These are phyloP conservation scores for Trichoderma aggressivum DNA, from an alignment of 2,329 filamentous ascomycete genomes.

Conservation along the genomic window DNA sequence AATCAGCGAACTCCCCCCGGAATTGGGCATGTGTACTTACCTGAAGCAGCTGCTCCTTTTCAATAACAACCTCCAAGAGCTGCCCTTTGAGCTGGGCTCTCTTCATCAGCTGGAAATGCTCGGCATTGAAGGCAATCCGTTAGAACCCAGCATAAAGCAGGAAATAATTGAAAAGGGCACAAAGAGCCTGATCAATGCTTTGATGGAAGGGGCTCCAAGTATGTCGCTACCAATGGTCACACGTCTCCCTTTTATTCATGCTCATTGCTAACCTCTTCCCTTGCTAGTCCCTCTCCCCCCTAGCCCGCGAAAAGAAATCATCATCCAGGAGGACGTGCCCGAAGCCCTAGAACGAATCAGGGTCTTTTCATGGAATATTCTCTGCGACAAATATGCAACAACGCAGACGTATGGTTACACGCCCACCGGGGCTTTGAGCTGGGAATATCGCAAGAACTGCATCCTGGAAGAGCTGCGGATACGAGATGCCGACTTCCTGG, in stretches of 20 bases:
- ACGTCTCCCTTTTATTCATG: neutral
- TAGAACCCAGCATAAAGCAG: conserved; percentile 72
- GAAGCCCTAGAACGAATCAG: conserved; percentile 67
- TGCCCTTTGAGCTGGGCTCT: conserved; percentile 85
- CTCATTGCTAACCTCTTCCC: conserved; percentile 24
- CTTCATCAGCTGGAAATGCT: conserved; percentile 84
- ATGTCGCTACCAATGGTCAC: conserved; percentile 37
- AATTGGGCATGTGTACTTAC: conserved; percentile 96
- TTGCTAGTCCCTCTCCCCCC: conserved; percentile 71
- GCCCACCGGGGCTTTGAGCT: conserved; percentile 73
- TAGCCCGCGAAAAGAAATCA: conserved; percentile 69
- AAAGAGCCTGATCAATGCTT: conserved; percentile 73
- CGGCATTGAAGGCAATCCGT: conserved; percentile 87
- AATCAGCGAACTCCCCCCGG: conserved; percentile 74
- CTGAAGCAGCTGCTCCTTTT: conserved; percentile 82
- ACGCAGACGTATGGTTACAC: conserved; percentile 85
- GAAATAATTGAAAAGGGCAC: conserved; percentile 86
- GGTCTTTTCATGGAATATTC: conserved; percentile 89
- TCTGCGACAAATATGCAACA: conserved; percentile 92
- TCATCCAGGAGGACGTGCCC: conserved; percentile 67
- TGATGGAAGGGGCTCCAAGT: conserved; percentile 85
- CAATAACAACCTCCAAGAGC: conserved; percentile 78
- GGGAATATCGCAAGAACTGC: conserved; percentile 80
- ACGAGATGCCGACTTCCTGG: conserved; percentile 83
- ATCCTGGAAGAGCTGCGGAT: conserved; percentile 79